These are phyloP conservation scores for Calamus simplicifolius DNA, from an alignment of 176 grass and related monocot species.

Conservation along the genomic window DNA sequence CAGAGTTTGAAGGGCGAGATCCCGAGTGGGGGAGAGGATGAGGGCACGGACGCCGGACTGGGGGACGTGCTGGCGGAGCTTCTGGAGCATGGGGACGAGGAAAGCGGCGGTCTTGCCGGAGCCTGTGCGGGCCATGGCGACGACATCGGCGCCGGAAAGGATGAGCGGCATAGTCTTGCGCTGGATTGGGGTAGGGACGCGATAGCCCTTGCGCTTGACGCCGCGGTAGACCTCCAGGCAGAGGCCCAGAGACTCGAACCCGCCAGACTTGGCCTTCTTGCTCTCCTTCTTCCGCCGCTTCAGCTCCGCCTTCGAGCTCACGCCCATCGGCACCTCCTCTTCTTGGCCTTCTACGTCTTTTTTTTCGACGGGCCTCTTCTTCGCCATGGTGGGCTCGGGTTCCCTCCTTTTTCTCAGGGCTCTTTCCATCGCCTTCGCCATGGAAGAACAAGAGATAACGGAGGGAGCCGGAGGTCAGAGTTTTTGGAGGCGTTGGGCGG, in stretches of 20 bases:
- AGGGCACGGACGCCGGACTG: conserved; percentile 72
- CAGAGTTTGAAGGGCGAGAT: conserved; percentile 87
- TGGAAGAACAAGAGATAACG: too few relatives aligned
- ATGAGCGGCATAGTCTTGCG: conserved; percentile 90
- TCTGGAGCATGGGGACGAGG: conserved; percentile 88
- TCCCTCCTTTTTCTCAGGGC: not conserved
- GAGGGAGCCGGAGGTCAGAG: too few relatives aligned
- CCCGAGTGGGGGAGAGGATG: conserved; percentile 84
- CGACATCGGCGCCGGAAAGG: conserved; percentile 67
- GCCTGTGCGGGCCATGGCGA: conserved; percentile 88
- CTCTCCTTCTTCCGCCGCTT: conserved; percentile 26
- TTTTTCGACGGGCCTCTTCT: not conserved
- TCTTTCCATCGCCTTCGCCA: not conserved
- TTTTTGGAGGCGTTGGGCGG: too few relatives aligned
- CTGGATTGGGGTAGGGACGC: conserved; percentile 95
- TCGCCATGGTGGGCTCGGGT: not conserved
- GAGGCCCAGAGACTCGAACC: conserved; percentile 84
- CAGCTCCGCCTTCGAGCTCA: conserved; percentile 20
- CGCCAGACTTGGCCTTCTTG: conserved; percentile 85
- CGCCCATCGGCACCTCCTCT: conserved; percentile 11
- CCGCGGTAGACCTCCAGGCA: conserved; percentile 72
- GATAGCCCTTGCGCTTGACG: conserved; percentile 85
- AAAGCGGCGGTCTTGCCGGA: conserved; percentile 96
- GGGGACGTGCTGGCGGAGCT: conserved; percentile 63
- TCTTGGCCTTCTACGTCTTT: too few relatives aligned